Evolutionary conservation across 139 green algal genomes (phyloP).

Genomic region (Mychonastes homosphaera): DNA sequence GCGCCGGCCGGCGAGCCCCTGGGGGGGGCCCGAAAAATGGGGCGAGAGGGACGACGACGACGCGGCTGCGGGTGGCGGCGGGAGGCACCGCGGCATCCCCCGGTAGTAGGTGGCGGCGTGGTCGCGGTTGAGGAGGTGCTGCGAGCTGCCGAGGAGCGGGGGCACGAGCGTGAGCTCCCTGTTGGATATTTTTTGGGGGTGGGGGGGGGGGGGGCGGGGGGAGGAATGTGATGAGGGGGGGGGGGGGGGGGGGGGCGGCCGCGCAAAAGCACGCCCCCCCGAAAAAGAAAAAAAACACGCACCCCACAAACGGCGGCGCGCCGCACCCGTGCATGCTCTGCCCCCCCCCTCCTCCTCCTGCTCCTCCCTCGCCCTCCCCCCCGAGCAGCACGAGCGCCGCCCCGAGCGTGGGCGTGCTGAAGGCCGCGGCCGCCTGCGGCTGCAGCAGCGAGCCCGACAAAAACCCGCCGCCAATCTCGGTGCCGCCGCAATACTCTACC

Average conservation of each 20-base stretch:
- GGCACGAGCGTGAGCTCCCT: slow-evolving; percentile 63
- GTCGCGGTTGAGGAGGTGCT: slow-evolving; percentile 75
- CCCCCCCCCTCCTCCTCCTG: background rate
- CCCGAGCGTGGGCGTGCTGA: slow-evolving; percentile 63
- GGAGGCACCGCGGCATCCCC: slow-evolving; percentile 71
- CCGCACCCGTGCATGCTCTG: background rate
- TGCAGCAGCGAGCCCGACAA: slow-evolving; percentile 58
- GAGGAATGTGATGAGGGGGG: background rate
- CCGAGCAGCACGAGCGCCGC: slow-evolving; percentile 29
- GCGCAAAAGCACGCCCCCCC: background rate
- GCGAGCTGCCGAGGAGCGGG: slow-evolving; percentile 63
- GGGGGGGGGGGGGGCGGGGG: no score
- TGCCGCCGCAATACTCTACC: slow-evolving; percentile 68
- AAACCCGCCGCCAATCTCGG: slow-evolving; percentile 83
- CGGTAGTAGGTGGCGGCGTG: slow-evolving; percentile 71
- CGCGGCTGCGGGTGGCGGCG: no score
- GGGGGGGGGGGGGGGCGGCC: no score
- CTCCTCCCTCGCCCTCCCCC: slow-evolving; percentile 2
- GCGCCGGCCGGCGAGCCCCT: no score
- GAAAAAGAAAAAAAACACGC: no score
- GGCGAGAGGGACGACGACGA: slow-evolving; percentile 2
- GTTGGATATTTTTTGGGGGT: background rate
- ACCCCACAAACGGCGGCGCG: background rate
- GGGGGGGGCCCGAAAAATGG: no score
- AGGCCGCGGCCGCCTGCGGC: slow-evolving; percentile 58